phyloP scores from a whole-genome alignment of 2,329 filamentous ascomycete genomes.

The Arthroderma uncinatum region DNA sequence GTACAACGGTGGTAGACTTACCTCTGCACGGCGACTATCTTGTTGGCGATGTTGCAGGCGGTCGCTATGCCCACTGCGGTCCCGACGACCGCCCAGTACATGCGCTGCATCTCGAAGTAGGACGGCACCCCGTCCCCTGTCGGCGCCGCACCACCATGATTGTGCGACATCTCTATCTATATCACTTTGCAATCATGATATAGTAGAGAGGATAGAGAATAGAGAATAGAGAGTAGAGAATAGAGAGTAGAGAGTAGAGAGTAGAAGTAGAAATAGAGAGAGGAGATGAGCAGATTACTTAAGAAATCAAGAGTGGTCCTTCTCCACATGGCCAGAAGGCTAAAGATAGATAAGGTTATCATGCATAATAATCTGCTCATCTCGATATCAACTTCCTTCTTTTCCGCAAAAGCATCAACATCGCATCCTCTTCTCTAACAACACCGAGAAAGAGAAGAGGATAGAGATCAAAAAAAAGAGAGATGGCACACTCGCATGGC shows the following conservation, averaged over 20 bases:
- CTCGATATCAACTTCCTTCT: neutral
- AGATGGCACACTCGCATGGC: slow-evolving; percentile 3
- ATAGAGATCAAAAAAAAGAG: too few species aligned
- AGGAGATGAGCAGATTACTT: neutral
- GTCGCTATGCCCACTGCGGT: slow-evolving; percentile 27
- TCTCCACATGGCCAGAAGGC: neutral
- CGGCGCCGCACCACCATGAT: slow-evolving; percentile 9
- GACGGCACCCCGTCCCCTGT: slow-evolving; percentile 35
- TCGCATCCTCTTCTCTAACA: neutral
- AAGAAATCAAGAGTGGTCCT: neutral
- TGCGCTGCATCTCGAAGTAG: slow-evolving; percentile 39
- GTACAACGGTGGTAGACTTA: too few species aligned
- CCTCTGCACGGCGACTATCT: slow-evolving; percentile 41
- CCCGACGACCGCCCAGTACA: slow-evolving; percentile 44
- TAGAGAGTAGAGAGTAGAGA: too few species aligned
- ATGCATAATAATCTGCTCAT: slow-evolving; percentile 2
- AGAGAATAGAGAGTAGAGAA: too few species aligned
- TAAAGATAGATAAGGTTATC: neutral
- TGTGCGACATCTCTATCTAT: neutral
- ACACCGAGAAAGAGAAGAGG: neutral
- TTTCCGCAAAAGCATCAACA: neutral
- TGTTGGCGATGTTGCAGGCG: slow-evolving; percentile 35
- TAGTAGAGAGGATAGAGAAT: too few species aligned
- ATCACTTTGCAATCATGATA: too few species aligned
- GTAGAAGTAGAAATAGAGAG: neutral